Conservation (phyloP, 305 asterid species). For the Fraxinus sp. region DNA sequence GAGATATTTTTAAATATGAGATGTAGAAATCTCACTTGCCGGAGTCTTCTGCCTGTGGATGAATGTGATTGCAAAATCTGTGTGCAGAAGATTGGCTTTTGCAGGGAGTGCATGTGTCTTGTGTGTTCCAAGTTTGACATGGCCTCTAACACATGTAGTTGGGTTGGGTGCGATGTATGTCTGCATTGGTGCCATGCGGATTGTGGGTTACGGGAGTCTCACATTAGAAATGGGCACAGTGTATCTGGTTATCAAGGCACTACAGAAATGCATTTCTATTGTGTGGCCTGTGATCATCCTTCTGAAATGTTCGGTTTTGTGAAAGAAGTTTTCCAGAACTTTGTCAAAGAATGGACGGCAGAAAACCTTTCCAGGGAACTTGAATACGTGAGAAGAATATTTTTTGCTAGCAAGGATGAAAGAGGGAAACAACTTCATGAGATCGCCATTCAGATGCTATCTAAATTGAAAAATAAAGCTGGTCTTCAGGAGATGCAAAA, state of each 20-base stretch:
- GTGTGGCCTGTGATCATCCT: constrained; percentile 93
- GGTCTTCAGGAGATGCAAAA: constrained; percentile 62
- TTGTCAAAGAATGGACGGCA: constrained; percentile 75
- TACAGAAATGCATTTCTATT: constrained; percentile 88
- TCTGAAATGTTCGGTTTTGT: constrained; percentile 98
- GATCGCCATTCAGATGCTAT: constrained; percentile 54
- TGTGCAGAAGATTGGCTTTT: constrained; percentile 62
- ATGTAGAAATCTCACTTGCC: constrained; percentile 74
- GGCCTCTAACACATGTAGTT: constrained; percentile 90
- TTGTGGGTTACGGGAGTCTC: constrained; percentile 79
- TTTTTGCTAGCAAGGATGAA: constrained; percentile 64
- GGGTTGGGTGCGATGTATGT: constrained; percentile 98
- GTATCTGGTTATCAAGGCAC: constrained; percentile 60
- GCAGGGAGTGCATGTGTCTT: constrained; percentile 96
- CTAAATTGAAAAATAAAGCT: constrained; percentile 57
- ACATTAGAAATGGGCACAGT: constrained; percentile 72
- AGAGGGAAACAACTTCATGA: constrained; percentile 79
- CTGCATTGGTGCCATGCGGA: constrained; percentile 97
- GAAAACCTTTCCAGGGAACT: constrained; percentile 80
- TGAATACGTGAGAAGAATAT: constrained; percentile 72
- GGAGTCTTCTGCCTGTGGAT: constrained; percentile 77
- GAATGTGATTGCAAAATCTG: constrained; percentile 96
- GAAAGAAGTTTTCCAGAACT: constrained; percentile 88
- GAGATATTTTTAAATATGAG: constrained; percentile 73
- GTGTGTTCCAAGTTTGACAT: constrained; percentile 90